Percentiles rank a stretch among this genome's conserved stretches.
These are phyloP conservation scores for Guadua angustifolia DNA, from an alignment of 176 grass and related monocot species.

Conservation along the genomic window DNA sequence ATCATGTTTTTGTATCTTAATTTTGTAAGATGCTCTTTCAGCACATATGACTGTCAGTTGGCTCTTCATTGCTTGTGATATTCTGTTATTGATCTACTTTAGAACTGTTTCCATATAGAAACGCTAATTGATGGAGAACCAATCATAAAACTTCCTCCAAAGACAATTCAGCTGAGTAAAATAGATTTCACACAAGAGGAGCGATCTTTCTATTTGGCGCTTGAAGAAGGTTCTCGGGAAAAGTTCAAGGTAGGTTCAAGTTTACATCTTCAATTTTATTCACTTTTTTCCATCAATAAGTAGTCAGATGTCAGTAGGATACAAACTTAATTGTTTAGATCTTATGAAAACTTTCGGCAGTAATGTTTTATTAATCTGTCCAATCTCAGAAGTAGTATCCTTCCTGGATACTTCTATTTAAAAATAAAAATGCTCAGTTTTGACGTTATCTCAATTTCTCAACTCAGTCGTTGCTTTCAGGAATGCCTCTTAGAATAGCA, in stretches of 20 bases:
- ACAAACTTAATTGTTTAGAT: neutral
- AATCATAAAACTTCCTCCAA: constrained; percentile 85
- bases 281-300: too few species aligned
- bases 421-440: too few species aligned
- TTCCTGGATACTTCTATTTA: neutral
- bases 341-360: neutral
- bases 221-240: constrained; percentile 81
- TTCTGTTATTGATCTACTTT: constrained; percentile 32
- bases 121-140: constrained; percentile 83
- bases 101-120: constrained; percentile 53
- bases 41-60: neutral
- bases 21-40: neutral
- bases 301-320: neutral
- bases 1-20: neutral
- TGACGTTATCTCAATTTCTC: too few species aligned
- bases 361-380: too few species aligned
- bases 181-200: constrained; percentile 82
- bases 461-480: too few species aligned
- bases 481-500: too few species aligned
- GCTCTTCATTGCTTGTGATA: constrained; percentile 2
- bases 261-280: neutral
- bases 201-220: constrained; percentile 78
- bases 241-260: constrained; percentile 75
- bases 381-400: too few species aligned
- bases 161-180: constrained; percentile 71